Conservation (phyloP, 2,329 filamentous ascomycete species). For the Teratosphaeria destructans region DNA sequence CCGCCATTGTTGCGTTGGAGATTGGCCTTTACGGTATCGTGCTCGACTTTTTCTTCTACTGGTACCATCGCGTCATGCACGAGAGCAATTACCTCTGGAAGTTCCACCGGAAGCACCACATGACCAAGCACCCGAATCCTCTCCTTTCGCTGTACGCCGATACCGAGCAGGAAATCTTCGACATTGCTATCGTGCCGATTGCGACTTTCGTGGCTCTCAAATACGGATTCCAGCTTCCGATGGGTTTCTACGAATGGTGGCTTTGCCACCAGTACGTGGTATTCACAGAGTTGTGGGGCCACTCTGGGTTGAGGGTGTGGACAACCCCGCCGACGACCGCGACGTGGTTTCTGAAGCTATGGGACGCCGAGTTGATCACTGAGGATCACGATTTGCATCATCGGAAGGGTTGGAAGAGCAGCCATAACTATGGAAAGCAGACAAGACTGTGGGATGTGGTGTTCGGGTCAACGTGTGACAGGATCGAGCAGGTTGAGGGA, state of each 20-base stretch:
- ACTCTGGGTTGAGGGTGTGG: constrained; percentile 29
- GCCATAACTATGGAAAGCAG: constrained; percentile 29
- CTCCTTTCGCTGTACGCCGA: constrained; percentile 32
- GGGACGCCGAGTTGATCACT: constrained; percentile 28
- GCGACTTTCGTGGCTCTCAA: constrained; percentile 28
- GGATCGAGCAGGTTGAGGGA: constrained; percentile 22
- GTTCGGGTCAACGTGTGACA: constrained; percentile 26
- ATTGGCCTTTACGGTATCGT: constrained; percentile 32
- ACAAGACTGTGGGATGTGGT: constrained; percentile 27
- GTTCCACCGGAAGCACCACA: constrained; percentile 34
- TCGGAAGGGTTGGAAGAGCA: constrained; percentile 26
- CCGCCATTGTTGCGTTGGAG: constrained; percentile 25
- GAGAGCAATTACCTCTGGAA: constrained; percentile 30
- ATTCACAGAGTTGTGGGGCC: constrained; percentile 28
- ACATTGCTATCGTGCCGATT: constrained; percentile 30
- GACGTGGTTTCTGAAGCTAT: constrained; percentile 22
- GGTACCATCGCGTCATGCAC: constrained; percentile 34
- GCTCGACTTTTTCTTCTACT: constrained; percentile 36
- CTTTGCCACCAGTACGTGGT: constrained; percentile 34
- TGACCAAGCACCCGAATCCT: constrained; percentile 35
- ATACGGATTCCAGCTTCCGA: constrained; percentile 26
- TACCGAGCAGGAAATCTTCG: constrained; percentile 31
- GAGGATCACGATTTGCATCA: constrained; percentile 33
- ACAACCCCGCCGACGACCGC: constrained; percentile 25
- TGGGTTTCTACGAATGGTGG: constrained; percentile 39